These are phyloP conservation scores for Candida succiphila DNA, from an alignment of 805 yeast genomes.

Conservation along the genomic window DNA sequence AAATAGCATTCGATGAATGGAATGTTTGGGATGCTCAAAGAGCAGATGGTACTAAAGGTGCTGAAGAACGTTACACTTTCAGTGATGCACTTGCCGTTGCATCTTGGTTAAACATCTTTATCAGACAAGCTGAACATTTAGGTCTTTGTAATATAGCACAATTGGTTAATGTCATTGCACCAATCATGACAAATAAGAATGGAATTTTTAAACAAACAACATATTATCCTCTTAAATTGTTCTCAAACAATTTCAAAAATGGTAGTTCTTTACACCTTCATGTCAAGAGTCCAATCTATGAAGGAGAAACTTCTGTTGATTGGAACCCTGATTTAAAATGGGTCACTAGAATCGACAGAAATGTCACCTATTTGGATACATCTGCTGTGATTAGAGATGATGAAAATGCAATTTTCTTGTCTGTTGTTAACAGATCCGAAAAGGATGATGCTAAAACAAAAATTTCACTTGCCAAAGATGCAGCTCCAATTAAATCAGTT, in stretches of 20 bases:
- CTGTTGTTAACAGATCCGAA: slow-evolving; percentile 20
- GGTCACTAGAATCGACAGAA: slow-evolving; percentile 2
- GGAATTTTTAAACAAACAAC: slow-evolving; percentile 21
- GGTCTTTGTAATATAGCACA: slow-evolving; percentile 27
- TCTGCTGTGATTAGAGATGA: slow-evolving; percentile 16
- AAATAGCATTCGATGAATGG: slow-evolving; percentile 26
- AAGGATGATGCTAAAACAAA: slow-evolving; percentile 14
- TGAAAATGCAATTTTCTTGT: slow-evolving; percentile 12
- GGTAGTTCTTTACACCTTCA: slow-evolving; percentile 21
- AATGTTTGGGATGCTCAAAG: slow-evolving; percentile 25
- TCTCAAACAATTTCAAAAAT: slow-evolving; percentile 21
- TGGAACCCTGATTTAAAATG: slow-evolving; percentile 3
- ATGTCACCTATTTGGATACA: slow-evolving; percentile 17
- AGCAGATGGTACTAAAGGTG: slow-evolving; percentile 22
- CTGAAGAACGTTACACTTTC: slow-evolving; percentile 21
- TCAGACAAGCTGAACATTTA: slow-evolving; percentile 19
- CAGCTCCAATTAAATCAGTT: slow-evolving; percentile 5
- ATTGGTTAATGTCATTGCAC: slow-evolving; percentile 25
- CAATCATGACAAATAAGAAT: slow-evolving; percentile 20
- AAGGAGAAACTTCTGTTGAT: slow-evolving; percentile 16
- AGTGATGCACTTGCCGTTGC: slow-evolving; percentile 25
- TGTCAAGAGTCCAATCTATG: slow-evolving; percentile 18
- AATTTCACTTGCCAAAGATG: slow-evolving; percentile 10
- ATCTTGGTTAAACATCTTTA: slow-evolving; percentile 23
- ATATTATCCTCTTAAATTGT: slow-evolving; percentile 19